These are phyloP conservation scores for Mucor mucedo DNA, from an alignment of 371 early-diverging fungal species.

Conservation along the genomic window DNA sequence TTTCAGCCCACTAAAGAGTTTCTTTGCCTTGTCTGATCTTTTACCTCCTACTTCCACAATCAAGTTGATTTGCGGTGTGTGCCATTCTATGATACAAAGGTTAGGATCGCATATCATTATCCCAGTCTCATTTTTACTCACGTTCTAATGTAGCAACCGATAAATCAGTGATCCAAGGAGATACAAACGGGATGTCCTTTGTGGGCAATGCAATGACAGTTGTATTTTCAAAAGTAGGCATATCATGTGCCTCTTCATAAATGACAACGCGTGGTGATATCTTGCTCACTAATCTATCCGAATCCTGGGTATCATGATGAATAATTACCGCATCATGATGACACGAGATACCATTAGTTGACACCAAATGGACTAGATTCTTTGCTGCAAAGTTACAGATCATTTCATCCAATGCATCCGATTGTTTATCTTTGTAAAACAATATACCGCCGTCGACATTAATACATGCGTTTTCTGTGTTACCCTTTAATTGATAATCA, in stretches of 20 bases:
- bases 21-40: not conserved
- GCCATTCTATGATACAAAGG: slow-evolving; percentile 21
- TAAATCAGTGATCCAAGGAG: slow-evolving; percentile 56
- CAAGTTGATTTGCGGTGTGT: slow-evolving; percentile 12
- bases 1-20: slow-evolving; percentile 15
- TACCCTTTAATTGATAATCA: not conserved
- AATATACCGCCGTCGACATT: not conserved
- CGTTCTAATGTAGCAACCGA: slow-evolving; percentile 54
- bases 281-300: slow-evolving; percentile 18
- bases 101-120: too few species aligned
- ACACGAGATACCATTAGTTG: not conserved
- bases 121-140: slow-evolving; percentile 36
- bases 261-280: slow-evolving; percentile 21
- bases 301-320: not conserved
- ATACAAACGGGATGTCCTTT: not conserved
- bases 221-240: slow-evolving; percentile 10
- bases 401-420: not conserved
- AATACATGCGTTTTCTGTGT: not conserved
- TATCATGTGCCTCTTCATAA: slow-evolving; percentile 25
- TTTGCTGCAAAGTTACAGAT: slow-evolving; percentile 2
- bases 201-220: slow-evolving; percentile 11
- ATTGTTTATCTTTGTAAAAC: not conserved
- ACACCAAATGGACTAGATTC: not conserved
- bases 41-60: slow-evolving; percentile 6
- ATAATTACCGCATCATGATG: not conserved